These are phyloP conservation scores for Erythrobasidium hasegawianum DNA, from an alignment of 1,284 basidiomycete genomes.

Conservation along the genomic window DNA sequence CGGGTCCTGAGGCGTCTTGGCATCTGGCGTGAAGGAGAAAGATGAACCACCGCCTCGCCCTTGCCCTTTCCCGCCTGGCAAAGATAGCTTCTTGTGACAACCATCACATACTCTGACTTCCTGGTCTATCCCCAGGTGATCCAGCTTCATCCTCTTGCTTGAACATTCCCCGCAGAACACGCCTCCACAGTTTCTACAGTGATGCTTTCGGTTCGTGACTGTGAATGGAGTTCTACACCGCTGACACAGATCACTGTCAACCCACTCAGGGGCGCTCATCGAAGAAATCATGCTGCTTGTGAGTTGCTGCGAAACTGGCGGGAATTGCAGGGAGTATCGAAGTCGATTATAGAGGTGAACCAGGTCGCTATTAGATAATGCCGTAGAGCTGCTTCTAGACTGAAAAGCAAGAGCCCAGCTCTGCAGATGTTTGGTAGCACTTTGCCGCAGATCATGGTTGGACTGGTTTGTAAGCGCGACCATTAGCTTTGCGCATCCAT, in stretches of 20 bases:
- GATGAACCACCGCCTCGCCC: conserved; percentile 3
- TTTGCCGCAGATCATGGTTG: conserved; percentile 78
- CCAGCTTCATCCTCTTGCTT: conserved; percentile 74
- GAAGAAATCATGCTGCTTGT: conserved; percentile 82
- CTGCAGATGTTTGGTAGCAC: conserved; percentile 75
- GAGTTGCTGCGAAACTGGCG: conserved; percentile 66
- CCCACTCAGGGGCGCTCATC: conserved; percentile 53
- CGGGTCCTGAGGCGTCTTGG: too few relatives aligned
- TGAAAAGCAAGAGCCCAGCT: conserved; percentile 91
- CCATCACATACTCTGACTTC: conserved; percentile 92
- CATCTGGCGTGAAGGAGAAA: too few relatives aligned
- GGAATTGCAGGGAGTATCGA: conserved; percentile 70
- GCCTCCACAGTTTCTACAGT: conserved; percentile 95
- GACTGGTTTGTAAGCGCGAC: conserved; percentile 49
- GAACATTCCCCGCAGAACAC: conserved; percentile 96
- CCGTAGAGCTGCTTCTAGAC: conserved; percentile 57
- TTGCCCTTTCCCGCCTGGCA: conserved; percentile 24
- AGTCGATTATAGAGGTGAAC: conserved; percentile 75
- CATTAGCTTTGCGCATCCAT: background rate
- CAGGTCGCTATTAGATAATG: conserved; percentile 62
- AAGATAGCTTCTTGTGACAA: conserved; percentile 68
- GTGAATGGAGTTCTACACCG: conserved; percentile 87
- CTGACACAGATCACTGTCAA: conserved; percentile 69
- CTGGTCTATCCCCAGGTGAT: conserved; percentile 90
- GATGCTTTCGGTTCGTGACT: conserved; percentile 96